A percentile compares a stretch with the other conserved stretches of the same genome.
Conservation (phyloP, 1,284 basidiomycete species). For the Tilletia indica region DNA sequence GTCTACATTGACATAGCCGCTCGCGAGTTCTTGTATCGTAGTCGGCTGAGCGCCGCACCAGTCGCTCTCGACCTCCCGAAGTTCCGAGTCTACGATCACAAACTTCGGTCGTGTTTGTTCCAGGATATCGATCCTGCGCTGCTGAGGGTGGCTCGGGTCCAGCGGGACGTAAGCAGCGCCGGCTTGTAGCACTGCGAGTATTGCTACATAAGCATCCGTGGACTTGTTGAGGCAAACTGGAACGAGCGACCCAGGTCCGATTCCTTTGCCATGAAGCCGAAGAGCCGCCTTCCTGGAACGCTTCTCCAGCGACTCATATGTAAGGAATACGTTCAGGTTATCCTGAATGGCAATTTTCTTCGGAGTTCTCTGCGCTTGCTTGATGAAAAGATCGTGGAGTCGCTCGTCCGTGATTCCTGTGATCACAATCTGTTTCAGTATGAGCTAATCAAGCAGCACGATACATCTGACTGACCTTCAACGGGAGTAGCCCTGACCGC, state of each 20-base stretch:
- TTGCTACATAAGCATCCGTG: neutral
- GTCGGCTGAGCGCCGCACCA: neutral
- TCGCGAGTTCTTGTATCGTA: neutral
- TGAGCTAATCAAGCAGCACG: neutral
- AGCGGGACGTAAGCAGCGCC: constrained; percentile 7
- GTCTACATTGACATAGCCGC: neutral
- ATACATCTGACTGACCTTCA: neutral
- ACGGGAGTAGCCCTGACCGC: neutral
- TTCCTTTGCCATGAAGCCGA: neutral
- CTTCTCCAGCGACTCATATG: neutral
- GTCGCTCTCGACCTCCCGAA: neutral
- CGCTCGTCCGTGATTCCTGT: neutral
- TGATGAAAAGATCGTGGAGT: neutral
- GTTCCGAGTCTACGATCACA: neutral
- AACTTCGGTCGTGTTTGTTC: neutral
- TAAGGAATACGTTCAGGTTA: neutral
- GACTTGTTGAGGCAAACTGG: neutral
- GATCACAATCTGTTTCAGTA: neutral
- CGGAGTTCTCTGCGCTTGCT: neutral
- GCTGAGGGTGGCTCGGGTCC: neutral
- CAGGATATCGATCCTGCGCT: neutral
- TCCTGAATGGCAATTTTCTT: neutral
- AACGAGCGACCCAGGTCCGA: neutral
- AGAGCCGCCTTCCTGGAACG: neutral
- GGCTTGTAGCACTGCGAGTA: neutral